Evolutionary conservation across 805 yeast species (phyloP), one percentile per base, ranked within the genome.

Genomic region (Zygosaccharomyces siamensis): DNA sequence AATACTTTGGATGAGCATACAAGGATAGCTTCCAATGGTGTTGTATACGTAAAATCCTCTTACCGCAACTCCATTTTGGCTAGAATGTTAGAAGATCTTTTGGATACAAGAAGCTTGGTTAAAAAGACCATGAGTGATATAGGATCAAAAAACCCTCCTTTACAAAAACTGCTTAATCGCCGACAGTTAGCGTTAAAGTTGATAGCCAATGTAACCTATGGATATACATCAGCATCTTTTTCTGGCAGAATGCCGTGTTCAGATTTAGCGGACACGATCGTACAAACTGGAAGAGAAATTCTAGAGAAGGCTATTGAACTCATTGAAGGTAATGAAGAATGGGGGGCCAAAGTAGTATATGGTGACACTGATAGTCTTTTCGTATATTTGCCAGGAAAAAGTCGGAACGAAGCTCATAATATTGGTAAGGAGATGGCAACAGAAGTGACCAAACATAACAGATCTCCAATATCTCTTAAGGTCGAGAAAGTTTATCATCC

Each of bases 201-300:
- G 42, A 83, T 89, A 38, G 97, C 99, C 0, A 90, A 89, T 65
- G 99, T 93, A 7, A 92, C 97, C 0, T 93, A 93, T 69, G 99
- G 99, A 0, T 93, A 93, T 62, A 77, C 97, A 0, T 85, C 97
- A 0, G 99, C 99, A 0, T 81, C 96, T 0, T 93, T 85, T 61
- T 88, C 96, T 7, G 99, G 99, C 0, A 72, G 99, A 53, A 93
- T 93, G 99, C 98, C 99, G 0, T 87, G 93, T 58, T 82, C 96
- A 0, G 98, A 90, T 62, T 76, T 93, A 27, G 96, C 99, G 0
- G 99, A 93, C 68, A 85, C 95, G 10, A 88, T 93, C 63, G 99
- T 93, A 0, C 81, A 89, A 20, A 82, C 93, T 0, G 99, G 93
- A 0, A 72, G 98, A 46, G 97, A 92, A 65, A 84, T 89, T 0